These are phyloP conservation scores for Kwoniella dendrophila DNA, from an alignment of 768 basidiomycete species.

Conservation along the genomic window DNA sequence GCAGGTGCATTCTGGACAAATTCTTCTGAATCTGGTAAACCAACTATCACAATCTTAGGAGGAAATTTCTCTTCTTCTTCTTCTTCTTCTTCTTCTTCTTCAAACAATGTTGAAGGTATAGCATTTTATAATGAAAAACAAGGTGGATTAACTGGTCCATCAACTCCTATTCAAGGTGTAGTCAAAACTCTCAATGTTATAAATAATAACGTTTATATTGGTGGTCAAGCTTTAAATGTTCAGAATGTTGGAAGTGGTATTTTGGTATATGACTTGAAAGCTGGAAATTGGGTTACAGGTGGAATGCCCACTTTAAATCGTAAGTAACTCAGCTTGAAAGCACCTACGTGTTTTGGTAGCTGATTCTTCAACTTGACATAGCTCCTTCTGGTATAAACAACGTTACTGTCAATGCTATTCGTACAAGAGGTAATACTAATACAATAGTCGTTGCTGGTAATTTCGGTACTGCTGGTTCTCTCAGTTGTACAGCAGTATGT, in stretches of 20 bases:
- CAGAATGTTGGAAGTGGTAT: constrained; percentile 67
- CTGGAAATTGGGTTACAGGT: constrained; percentile 66
- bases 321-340: constrained; percentile 29
- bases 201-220: constrained; percentile 72
- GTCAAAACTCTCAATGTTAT: constrained; percentile 76
- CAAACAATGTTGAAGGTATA: constrained; percentile 61
- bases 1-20: constrained; percentile 87
- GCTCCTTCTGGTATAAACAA: constrained; percentile 58
- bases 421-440: constrained; percentile 65
- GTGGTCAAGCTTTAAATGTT: constrained; percentile 63
- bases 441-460: constrained; percentile 82
- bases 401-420: constrained; percentile 73
- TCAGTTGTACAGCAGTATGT: constrained; percentile 77
- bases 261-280: constrained; percentile 74
- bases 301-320: constrained; percentile 66
- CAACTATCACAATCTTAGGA: constrained; percentile 74
- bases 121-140: constrained; percentile 69
- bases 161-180: constrained; percentile 72
- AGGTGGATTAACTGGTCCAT: constrained; percentile 62
- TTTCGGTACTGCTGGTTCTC: constrained; percentile 75
- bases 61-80: constrained; percentile 76
- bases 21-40: constrained; percentile 62
- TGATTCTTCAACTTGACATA: constrained; percentile 20
- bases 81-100: too few relatives aligned
- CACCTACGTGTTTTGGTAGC: neutral